A percentile compares a stretch with the other conserved stretches of the same genome.
phyloP scores from a whole-genome alignment of 805 yeast genomes.

The Cyberlindnera misumaiensis region DNA sequence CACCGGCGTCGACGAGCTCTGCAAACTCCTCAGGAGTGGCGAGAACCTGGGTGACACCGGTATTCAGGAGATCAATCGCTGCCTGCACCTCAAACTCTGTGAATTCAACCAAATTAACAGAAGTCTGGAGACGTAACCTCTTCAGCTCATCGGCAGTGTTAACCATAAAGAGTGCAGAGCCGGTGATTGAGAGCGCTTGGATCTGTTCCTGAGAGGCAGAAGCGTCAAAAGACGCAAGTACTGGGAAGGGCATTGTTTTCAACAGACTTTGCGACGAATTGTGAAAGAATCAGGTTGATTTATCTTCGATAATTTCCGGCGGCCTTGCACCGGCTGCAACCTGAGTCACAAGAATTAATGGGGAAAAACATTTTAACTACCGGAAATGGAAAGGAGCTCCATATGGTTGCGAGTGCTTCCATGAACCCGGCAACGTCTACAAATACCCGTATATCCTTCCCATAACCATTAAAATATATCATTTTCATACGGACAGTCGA shows the following conservation, averaged over 20 bases:
- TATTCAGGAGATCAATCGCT: slow-evolving; percentile 47
- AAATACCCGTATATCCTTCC: not conserved
- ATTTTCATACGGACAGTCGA: slow-evolving; percentile 74
- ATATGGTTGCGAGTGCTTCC: too few relatives aligned
- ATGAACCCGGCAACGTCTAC: too few relatives aligned
- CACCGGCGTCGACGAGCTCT: slow-evolving; percentile 37
- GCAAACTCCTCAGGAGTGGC: slow-evolving; percentile 27
- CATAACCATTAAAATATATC: slow-evolving; percentile 16
- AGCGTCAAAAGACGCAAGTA: slow-evolving; percentile 27
- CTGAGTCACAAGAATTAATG: too few relatives aligned
- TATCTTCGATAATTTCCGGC: too few relatives aligned
- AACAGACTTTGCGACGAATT: too few relatives aligned
- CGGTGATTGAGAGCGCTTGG: slow-evolving; percentile 21
- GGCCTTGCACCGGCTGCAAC: too few relatives aligned
- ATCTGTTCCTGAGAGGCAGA: slow-evolving; percentile 4
- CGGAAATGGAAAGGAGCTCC: not conserved
- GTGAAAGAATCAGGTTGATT: too few relatives aligned
- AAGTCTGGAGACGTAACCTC: slow-evolving; percentile 11
- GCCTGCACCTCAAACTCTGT: slow-evolving; percentile 32
- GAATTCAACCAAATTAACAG: slow-evolving; percentile 22
- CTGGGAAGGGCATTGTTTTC: slow-evolving; percentile 30
- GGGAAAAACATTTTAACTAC: not conserved
- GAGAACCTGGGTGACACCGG: slow-evolving; percentile 48
- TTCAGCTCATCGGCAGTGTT: slow-evolving; percentile 9
- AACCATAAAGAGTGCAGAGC: slow-evolving; percentile 21